Evolutionary conservation across 2,329 filamentous ascomycete species (phyloP), one percentile per base, ranked within the genome.

Genomic region (Hyphodiscus sp.): DNA sequence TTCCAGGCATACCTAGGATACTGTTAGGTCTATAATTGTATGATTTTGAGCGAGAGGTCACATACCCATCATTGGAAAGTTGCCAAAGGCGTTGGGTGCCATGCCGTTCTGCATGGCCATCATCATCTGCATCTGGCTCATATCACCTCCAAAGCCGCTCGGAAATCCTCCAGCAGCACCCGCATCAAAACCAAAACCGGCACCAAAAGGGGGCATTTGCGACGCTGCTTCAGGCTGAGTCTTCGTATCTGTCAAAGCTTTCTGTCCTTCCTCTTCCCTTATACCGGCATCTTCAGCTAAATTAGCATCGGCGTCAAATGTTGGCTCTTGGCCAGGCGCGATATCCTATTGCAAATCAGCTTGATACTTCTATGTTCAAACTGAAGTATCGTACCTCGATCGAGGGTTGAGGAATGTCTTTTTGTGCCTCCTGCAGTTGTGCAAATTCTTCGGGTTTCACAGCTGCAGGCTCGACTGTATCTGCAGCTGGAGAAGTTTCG

Each of bases 51-150:
- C 16, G 13, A 15, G 23, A 26, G 8, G 3, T 26, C 20, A 77
- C 88, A 68, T 81, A 96, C 91, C 88, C 88, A 96, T 96, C 83
- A 92, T 90, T 50, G 86, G 78, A 66, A 85, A 85, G 56, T 73
- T 74, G 54, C 76, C 75, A 65, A 83, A 84, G 2, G 72, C 71
- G 61, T 73, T 75, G 29, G 75, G 69, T 45, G 74, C 74, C 78
- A 85, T 84, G 61, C 81, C 80, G 65, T 86, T 80, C 71, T 87
- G 79, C 86, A 90, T 80, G 71, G 82, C 76, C 83, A 87, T 86
- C 85, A 89, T 81, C 83, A 82, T 82, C 70, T 89, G 86, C 83
- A 91, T 65, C 76, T 88, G 86, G 66, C 83, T 86, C 70, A 88
- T 84, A 63, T 86, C 83, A 54, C 79, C 80, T 20, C 62, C 60